Percentiles rank a stretch among this genome's conserved stretches.
phyloP scores from a whole-genome alignment of 345 rosid species.

The Sisymbrium altissimum region DNA sequence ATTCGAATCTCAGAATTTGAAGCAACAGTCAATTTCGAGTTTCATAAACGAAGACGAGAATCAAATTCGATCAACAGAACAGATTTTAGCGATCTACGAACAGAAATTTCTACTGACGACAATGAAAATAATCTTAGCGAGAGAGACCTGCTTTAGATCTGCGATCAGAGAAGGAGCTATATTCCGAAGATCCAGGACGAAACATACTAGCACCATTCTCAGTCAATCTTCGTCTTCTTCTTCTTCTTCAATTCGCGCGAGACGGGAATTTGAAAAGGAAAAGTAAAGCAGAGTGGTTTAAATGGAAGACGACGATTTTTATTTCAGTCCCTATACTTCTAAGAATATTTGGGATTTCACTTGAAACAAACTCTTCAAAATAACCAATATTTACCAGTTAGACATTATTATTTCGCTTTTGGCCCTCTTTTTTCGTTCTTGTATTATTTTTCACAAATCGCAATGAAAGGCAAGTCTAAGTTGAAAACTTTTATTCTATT shows the following conservation, averaged over 20 bases:
- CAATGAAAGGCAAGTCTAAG: background rate
- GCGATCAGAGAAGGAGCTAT: conserved; percentile 55
- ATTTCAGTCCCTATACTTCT: conserved; percentile 25
- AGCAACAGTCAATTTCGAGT: conserved; percentile 31
- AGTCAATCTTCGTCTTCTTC: conserved; percentile 18
- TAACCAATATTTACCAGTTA: background rate
- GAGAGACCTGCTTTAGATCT: conserved; percentile 65
- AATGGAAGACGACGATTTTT: conserved; percentile 6
- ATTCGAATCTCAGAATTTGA: conserved; percentile 41
- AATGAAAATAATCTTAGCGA: background rate
- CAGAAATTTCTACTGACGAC: background rate
- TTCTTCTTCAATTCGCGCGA: conserved; percentile 33
- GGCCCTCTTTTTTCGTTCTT: background rate
- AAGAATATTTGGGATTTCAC: background rate
- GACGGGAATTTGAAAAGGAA: conserved; percentile 16
- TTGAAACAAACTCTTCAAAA: background rate
- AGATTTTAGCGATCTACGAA: conserved; percentile 5
- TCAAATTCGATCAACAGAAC: conserved; percentile 17
- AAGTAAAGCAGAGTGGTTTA: conserved; percentile 6
- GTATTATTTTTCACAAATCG: background rate
- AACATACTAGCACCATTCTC: conserved; percentile 67
- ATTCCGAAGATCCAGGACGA: conserved; percentile 66
- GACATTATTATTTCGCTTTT: background rate
- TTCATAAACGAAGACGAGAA: background rate
- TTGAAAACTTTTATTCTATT: background rate